Base-by-base conservation (phyloP, 2,329 filamentous ascomycete species). In the Botrytis elliptica region DNA sequence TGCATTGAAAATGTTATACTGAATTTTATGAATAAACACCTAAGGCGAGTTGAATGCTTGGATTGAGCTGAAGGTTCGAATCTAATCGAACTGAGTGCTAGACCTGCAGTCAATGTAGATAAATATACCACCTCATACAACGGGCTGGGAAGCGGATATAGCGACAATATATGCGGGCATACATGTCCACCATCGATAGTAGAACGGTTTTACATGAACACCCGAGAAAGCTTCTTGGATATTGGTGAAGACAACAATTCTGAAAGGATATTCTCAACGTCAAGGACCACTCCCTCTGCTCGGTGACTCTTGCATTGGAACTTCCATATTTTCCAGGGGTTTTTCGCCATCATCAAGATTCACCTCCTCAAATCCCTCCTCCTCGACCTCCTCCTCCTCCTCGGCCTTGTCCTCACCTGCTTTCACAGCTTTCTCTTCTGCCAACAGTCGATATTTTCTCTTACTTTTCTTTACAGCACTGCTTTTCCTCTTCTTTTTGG, bases 391-490 rank as follows among this genome's bases (percentile, higher is more conserved):
- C 12, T 40, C 22, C 12, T 63, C 38, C 14, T 64, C 46, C 40
- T 57, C 46, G 40, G 25, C 75, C 1, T 75, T 76, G 22, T 75
- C 75, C 25, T 78, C 79, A 70, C 60, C 71, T 67, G 49, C 78
- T 25, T 69, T 76, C 42, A 74, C 77, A 38, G 70, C 63, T 9
- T 76, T 79, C n/a, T 76, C 79, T 60, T 81, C 80, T 52, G 80
- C 78, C 69, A 93, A 82, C 79, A 86, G 86, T 75, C 86, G 86
- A 80, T 95, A 95, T 83, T 97, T 97, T 78, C 93, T 87, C 79
- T 91, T 88, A 72, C 88, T 90, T 87, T 98, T 98, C 84, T 98
- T 97, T 8, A 85, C 87, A 36, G 89, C 88, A 81, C 94, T 96
- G 44, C 90, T 92, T 79, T 92, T 91, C 83, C 89, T 92, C 84